Base-by-base conservation (phyloP, 495 filamentous ascomycete genomes). In the Xylaria bambusicola region DNA sequence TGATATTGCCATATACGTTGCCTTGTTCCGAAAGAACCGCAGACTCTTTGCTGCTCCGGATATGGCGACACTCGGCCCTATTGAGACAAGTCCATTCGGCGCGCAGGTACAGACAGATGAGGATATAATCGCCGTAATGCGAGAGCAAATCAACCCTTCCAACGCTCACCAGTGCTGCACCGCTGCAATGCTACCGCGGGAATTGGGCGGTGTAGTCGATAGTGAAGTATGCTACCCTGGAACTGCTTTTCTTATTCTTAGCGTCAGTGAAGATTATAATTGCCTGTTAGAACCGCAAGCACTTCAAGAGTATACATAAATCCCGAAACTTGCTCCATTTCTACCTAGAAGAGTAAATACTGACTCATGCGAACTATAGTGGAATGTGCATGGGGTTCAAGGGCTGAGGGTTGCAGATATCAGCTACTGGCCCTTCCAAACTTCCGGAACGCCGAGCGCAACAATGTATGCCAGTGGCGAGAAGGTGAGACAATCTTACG, bases 391-490 rank as follows among this genome's bases (percentile, higher is more conserved):
- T 51, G 80, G 80, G 0, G 73, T 78, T 3, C 65, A 75, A 59
- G 69, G 74, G 1, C 65, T 83, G 44, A 67, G 81, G 13, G 65
- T 71, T 9, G 69, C 66, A 6, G 71, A 75, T 50, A 69, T 68
- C 40, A 69, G 69, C 55, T 64, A 66, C 36, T 69, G 69, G 65
- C 80, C 82, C 1, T 65, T 79, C 10, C 71, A 76, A 49, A 62
- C 75, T 10, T 68, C 72, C 26, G 75, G 71, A 1, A 75, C 82
- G 60, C 73, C 77, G 27, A 65, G 72, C 26, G 72, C 67, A n/a
- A 77, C 75, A 20, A 77, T 81, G 35, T 85, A 82, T 66, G 80
- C 78, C 13, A 64, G 80, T 46, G 82, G 74, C 2, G 83, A 86
- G 67, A 80, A 74, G 62, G 80, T 65, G 13, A 48, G 45, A 27